These are phyloP conservation scores for Solanum chilense DNA, from an alignment of 257 asterid species.

Conservation along the genomic window DNA sequence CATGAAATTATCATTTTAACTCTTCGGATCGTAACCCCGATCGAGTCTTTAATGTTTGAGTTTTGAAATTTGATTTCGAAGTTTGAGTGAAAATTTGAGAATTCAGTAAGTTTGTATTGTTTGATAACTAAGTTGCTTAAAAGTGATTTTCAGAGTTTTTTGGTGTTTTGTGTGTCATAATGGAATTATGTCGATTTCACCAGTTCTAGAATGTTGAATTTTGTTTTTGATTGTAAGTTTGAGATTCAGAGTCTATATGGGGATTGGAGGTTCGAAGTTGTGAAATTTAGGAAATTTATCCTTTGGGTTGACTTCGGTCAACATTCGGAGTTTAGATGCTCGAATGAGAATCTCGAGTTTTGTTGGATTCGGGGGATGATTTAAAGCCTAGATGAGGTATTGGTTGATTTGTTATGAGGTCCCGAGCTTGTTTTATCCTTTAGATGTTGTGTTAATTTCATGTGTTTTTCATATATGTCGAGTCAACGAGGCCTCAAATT, in stretches of 20 bases:
- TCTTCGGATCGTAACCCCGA: background rate
- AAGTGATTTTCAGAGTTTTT: background rate
- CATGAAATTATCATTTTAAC: background rate
- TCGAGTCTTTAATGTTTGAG: background rate
- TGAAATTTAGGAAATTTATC: background rate
- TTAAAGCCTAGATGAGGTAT: background rate
- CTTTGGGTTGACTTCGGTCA: background rate
- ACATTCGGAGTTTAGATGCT: background rate
- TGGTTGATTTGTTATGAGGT: background rate
- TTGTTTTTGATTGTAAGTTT: too few species aligned
- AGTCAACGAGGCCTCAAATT: background rate
- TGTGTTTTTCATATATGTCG: background rate
- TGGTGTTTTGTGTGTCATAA: background rate
- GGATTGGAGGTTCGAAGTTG: background rate
- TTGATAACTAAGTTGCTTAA: background rate
- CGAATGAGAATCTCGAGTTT: background rate
- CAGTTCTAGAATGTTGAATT: background rate
- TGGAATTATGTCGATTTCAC: background rate
- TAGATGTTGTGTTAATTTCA: too few species aligned
- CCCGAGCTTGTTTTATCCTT: background rate
- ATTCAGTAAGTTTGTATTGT: background rate
- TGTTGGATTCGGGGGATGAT: background rate
- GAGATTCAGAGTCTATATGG: background rate
- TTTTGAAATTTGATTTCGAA: background rate
- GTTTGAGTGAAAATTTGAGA: background rate